Percentiles rank a stretch among this genome's conserved stretches.
phyloP scores from a whole-genome alignment of 2,329 filamentous ascomycete genomes.

The Ascochyta clinopodiicola region DNA sequence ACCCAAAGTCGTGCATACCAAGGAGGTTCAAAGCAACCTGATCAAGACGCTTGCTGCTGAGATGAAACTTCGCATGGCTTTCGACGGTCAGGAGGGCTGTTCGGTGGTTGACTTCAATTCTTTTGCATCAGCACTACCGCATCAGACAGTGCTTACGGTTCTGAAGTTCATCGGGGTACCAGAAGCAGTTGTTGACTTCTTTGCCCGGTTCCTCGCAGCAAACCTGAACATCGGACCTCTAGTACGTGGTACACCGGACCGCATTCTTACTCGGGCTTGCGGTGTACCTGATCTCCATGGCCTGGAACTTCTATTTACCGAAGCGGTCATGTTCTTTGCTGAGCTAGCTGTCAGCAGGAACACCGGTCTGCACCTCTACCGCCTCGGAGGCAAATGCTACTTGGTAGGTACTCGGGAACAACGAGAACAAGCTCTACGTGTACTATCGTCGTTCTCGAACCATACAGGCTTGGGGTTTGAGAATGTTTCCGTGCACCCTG shows the following conservation, averaged over 20 bases:
- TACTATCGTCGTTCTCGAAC: conserved; percentile 22
- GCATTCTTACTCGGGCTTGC: conserved; percentile 22
- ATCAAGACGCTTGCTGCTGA: conserved; percentile 37
- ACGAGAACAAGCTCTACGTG: background rate
- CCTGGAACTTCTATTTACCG: conserved; percentile 33
- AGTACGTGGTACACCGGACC: conserved; percentile 26
- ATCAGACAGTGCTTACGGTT: conserved; percentile 64
- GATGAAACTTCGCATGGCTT: conserved; percentile 24
- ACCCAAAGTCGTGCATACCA: conserved; percentile 4
- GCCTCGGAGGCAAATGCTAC: conserved; percentile 31
- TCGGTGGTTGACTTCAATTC: conserved; percentile 48
- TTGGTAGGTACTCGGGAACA: conserved; percentile 32
- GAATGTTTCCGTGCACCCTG: background rate
- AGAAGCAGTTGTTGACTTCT: conserved; percentile 64
- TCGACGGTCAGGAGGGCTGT: conserved; percentile 23
- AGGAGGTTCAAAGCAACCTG: conserved; percentile 30
- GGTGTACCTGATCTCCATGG: conserved; percentile 34
- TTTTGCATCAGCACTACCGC: conserved; percentile 65
- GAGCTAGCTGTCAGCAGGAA: conserved; percentile 30
- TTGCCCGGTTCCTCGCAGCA: conserved; percentile 56
- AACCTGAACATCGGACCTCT: conserved; percentile 35
- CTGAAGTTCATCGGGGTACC: conserved; percentile 67
- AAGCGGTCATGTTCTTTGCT: conserved; percentile 38
- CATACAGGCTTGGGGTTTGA: conserved; percentile 25
- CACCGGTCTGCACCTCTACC: conserved; percentile 30